phyloP scores from a whole-genome alignment of 2,329 filamentous ascomycete species.

The Ampelomyces quisqualis region DNA sequence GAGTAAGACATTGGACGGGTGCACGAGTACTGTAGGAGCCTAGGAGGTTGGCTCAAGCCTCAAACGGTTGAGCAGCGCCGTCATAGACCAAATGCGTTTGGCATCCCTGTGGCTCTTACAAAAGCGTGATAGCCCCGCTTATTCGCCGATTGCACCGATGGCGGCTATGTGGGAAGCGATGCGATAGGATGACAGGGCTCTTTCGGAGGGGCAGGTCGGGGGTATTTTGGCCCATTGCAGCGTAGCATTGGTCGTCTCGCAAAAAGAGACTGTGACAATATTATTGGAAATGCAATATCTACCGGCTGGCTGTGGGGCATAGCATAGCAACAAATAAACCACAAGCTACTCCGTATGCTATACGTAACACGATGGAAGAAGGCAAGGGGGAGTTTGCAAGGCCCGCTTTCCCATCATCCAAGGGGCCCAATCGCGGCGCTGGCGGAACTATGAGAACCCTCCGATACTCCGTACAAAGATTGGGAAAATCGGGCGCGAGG shows the following conservation, averaged over 20 bases:
- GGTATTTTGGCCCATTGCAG: constrained; percentile 27
- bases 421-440: constrained; percentile 23
- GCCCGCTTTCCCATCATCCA: constrained; percentile 11
- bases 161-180: constrained; percentile 16
- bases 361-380: constrained; percentile 27
- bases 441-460: constrained; percentile 31
- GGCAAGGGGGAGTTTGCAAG: constrained; percentile 29
- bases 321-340: constrained; percentile 28
- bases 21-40: not conserved
- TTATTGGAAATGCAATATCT: not conserved
- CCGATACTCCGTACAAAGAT: constrained; percentile 11
- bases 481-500: constrained; percentile 32
- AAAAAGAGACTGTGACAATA: not conserved
- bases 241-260: constrained; percentile 6
- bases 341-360: constrained; percentile 13
- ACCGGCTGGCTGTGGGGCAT: constrained; percentile 4
- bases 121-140: constrained; percentile 15
- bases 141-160: constrained; percentile 16
- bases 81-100: constrained; percentile 25
- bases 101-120: constrained; percentile 11
- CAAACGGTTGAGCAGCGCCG: constrained; percentile 15
- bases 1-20: constrained; percentile 1
- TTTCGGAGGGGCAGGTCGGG: no score
- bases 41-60: not conserved
- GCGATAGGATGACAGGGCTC: no score